A percentile compares a stretch with the other conserved stretches of the same genome.
These are phyloP conservation scores for Cajanus cajan DNA, from an alignment of 306 rosid genomes.

Conservation along the genomic window DNA sequence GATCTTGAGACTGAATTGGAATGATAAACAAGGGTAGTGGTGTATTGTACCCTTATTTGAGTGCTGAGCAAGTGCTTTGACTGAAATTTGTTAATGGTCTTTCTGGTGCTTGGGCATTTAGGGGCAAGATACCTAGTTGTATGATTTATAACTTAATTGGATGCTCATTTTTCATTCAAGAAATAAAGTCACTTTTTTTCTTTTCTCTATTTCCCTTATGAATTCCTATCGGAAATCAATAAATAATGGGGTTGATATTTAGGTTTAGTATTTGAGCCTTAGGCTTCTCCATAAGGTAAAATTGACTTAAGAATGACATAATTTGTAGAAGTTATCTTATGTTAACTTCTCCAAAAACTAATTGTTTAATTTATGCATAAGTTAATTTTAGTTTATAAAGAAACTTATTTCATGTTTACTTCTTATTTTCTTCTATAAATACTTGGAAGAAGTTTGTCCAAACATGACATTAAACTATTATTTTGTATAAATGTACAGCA, in stretches of 20 bases:
- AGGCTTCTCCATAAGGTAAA: too few relatives aligned
- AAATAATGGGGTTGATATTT: background rate
- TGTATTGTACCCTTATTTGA: conserved; percentile 14
- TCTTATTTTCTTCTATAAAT: too few relatives aligned
- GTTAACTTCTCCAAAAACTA: too few relatives aligned
- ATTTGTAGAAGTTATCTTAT: too few relatives aligned
- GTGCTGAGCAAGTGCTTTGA: background rate
- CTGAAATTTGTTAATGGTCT: background rate
- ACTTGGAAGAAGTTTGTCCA: too few relatives aligned
- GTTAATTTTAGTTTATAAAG: too few relatives aligned
- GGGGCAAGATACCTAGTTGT: background rate
- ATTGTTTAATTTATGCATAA: too few relatives aligned
- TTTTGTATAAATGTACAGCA: background rate
- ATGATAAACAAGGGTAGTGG: background rate
- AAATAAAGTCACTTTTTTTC: background rate
- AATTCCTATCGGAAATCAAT: background rate
- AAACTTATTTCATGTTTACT: too few relatives aligned
- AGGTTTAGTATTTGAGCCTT: background rate
- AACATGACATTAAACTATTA: background rate
- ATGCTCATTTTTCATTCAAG: background rate
- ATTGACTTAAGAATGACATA: too few relatives aligned
- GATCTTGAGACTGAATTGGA: background rate
- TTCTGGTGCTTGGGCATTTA: background rate
- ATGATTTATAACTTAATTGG: background rate
- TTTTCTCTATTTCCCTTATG: background rate